Evolutionary conservation across 1,139 yeast species (phyloP).

Genomic region (Wickerhamiella infanticola): DNA sequence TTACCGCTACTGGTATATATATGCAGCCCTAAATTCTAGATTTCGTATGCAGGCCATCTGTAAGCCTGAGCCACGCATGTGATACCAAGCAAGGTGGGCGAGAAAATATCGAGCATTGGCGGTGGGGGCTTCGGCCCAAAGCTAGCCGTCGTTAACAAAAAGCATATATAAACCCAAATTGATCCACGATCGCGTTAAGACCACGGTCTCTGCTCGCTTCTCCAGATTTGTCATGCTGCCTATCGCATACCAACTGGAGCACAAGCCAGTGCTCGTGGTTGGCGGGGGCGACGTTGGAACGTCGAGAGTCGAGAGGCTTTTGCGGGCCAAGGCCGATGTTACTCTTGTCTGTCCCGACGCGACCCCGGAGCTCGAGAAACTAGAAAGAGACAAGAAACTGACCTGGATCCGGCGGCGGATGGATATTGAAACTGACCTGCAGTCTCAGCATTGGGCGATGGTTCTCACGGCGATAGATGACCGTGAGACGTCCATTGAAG

Average conservation of each 20-base stretch:
- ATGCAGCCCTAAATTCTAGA: too few species aligned
- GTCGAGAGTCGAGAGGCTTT: constrained; percentile 48
- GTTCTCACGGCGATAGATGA: constrained; percentile 59
- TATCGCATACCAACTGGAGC: constrained; percentile 58
- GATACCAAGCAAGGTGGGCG: too few species aligned
- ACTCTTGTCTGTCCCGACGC: constrained; percentile 49
- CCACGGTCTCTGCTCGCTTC: too few species aligned
- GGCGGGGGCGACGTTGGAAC: constrained; percentile 79
- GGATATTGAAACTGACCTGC: constrained; percentile 28
- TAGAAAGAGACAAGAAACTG: constrained; percentile 31
- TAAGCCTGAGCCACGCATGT: too few species aligned
- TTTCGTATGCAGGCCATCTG: too few species aligned
- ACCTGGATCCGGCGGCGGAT: constrained; percentile 31
- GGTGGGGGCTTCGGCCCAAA: too few species aligned
- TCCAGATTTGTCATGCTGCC: constrained; percentile 23
- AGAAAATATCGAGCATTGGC: too few species aligned
- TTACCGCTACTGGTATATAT: too few species aligned
- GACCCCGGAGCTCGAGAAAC: constrained; percentile 34
- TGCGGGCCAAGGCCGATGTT: constrained; percentile 54
- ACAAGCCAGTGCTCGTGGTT: constrained; percentile 51
- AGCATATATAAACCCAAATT: too few species aligned
- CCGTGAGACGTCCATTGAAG: constrained; percentile 40
- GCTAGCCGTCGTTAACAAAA: too few species aligned
- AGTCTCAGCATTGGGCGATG: constrained; percentile 32
- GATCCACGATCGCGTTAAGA: too few species aligned